phyloP scores from a whole-genome alignment of 2,329 filamentous ascomycete genomes.

The Xylariaceae sp. region DNA sequence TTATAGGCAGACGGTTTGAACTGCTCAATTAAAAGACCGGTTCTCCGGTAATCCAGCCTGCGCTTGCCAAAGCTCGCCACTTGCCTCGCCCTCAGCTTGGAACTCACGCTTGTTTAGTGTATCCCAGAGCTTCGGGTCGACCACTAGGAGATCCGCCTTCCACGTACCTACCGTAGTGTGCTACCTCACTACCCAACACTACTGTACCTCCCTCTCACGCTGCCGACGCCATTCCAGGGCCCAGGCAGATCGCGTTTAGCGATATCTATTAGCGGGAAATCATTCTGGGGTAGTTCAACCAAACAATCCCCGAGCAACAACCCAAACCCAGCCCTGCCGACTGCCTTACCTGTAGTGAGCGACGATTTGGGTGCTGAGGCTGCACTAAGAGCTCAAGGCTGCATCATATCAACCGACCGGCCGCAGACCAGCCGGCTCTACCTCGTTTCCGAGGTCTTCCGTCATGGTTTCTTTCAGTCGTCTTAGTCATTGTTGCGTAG shows the following conservation, averaged over 20 bases:
- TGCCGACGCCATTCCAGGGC: slow-evolving; percentile 33
- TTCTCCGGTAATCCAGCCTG: too few relatives aligned
- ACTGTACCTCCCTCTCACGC: slow-evolving; percentile 18
- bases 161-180: slow-evolving; percentile 8
- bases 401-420: too few relatives aligned
- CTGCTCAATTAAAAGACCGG: slow-evolving; percentile 8
- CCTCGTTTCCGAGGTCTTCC: slow-evolving; percentile 18
- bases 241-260: slow-evolving; percentile 33
- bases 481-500: slow-evolving; percentile 18
- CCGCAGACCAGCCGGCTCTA: too few relatives aligned
- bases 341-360: too few relatives aligned
- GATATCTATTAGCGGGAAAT: slow-evolving; percentile 33
- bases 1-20: slow-evolving; percentile 12
- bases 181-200: slow-evolving; percentile 2
- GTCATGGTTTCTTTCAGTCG: slow-evolving; percentile 11
- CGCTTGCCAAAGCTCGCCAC: slow-evolving; percentile 12
- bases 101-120: slow-evolving; percentile 36
- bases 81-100: slow-evolving; percentile 23
- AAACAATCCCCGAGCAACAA: neutral
- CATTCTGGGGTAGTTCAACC: slow-evolving; percentile 34
- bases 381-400: neutral
- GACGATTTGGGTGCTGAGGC: neutral
- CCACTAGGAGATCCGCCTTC: slow-evolving; percentile 25
- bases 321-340: neutral
- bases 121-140: slow-evolving; percentile 33